Evolutionary conservation across 2,329 filamentous ascomycete genomes (phyloP), one percentile per base, ranked within the genome.

Genomic region (Fusarium fracticaudum): DNA sequence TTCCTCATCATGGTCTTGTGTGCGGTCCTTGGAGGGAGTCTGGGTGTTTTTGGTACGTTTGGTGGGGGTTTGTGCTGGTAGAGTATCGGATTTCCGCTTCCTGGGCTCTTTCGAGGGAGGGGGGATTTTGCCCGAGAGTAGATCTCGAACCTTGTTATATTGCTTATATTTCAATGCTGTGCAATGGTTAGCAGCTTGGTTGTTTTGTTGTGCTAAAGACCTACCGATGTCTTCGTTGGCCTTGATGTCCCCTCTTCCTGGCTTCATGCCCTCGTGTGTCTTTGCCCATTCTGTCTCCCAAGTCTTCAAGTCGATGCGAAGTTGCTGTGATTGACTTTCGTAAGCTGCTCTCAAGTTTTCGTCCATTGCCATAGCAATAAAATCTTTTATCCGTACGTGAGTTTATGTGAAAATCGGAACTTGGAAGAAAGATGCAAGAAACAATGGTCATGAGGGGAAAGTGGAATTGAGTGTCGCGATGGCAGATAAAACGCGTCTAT

Each of bases 191-290:
- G 64, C 37, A 50, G 24, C 5, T 8, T 57, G 35, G 58, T 33
- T 12, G 48, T 5, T 11, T n/a, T 13, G 12, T 15, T 3, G 5
- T 15, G n/a, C 8, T 26, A 40, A 20, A 7, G 6, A 54, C 85
- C 40, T 87, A 94, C 93, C 91, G 77, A 95, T 94, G 1, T 88
- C 87, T 12, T 89, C 87, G 76, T 94, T 91, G 60, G 87, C 86
- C 83, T 94, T 95, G 85, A 96, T 95, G 78, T 94, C 93, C n/a
- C 91, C 88, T 65, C 92, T 88, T 57, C 87, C 85, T 8, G 93
- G 91, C 84, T 94, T 95, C 72, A 86, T 88, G 58, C 93, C 93
- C 38, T 84, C 85, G 78, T 95, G 88, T 22, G 85, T 81, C 31
- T 84, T 84, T 11, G 89, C 87, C 85, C 93, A 96, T 12, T 88